phyloP scores from a whole-genome alignment of 1,284 basidiomycete species.

The Tremellales sp. region DNA sequence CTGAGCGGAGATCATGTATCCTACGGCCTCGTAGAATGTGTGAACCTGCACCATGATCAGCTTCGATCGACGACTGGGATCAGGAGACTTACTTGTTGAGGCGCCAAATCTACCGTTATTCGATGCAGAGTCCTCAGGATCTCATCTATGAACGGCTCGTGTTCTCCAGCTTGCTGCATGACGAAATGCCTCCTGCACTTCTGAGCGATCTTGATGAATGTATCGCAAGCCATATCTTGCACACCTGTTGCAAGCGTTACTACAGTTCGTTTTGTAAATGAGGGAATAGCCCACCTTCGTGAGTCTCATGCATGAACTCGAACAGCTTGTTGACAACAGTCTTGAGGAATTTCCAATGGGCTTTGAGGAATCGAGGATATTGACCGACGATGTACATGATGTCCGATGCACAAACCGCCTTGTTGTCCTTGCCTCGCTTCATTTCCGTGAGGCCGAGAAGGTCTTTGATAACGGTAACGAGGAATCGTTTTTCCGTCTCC shows the following conservation, averaged over 20 bases:
- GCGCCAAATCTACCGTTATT: constrained; percentile 92
- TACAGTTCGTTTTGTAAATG: constrained; percentile 1
- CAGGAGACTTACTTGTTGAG: constrained; percentile 68
- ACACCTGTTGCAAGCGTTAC: constrained; percentile 61
- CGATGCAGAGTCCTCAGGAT: constrained; percentile 87
- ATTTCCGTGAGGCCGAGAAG: constrained; percentile 94
- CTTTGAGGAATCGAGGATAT: constrained; percentile 98
- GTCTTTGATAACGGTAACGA: constrained; percentile 99
- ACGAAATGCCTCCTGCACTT: constrained; percentile 98
- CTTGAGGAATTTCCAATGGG: constrained; percentile 99
- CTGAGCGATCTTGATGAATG: constrained; percentile 99
- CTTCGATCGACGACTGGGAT: not conserved
- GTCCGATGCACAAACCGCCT: constrained; percentile 97
- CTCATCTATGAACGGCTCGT: constrained; percentile 97
- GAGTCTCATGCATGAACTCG: constrained; percentile 99
- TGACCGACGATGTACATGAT: constrained; percentile 99
- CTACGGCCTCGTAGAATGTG: constrained; percentile 96
- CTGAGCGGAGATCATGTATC: constrained; percentile 99
- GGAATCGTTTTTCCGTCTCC: constrained; percentile 97
- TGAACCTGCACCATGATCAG: constrained; percentile 57
- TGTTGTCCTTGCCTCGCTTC: constrained; percentile 99
- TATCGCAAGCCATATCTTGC: constrained; percentile 99
- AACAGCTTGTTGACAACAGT: constrained; percentile 99
- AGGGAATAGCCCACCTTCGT: constrained; percentile 67
- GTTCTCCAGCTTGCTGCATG: constrained; percentile 96